phyloP scores from a whole-genome alignment of 106 monocot species.

The Vanilla planifolia region DNA sequence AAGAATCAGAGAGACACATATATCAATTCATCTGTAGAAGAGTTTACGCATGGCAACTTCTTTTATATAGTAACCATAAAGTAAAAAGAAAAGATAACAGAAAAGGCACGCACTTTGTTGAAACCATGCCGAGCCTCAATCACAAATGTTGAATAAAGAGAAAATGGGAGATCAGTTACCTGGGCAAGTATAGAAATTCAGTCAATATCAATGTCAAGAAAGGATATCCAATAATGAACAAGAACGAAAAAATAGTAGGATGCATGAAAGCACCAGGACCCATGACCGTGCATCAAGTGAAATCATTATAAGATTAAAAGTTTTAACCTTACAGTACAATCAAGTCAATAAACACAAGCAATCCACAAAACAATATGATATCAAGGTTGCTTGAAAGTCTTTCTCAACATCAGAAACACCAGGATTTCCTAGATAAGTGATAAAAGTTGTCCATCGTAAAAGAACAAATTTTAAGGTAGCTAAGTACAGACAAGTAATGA shows the following conservation, averaged over 20 bases:
- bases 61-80: background rate
- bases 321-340: too few species aligned
- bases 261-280: background rate
- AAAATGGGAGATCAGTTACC: slow-evolving; percentile 95
- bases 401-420: too few species aligned
- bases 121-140: slow-evolving; percentile 96
- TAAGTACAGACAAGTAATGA: too few species aligned
- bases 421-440: too few species aligned
- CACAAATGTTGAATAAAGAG: slow-evolving; percentile 94
- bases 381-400: too few species aligned
- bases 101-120: slow-evolving; percentile 64
- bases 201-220: background rate
- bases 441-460: too few species aligned
- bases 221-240: background rate
- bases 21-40: background rate
- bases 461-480: too few species aligned
- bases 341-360: too few species aligned
- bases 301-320: too few species aligned
- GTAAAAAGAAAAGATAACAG: background rate
- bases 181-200: slow-evolving; percentile 24
- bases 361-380: too few species aligned
- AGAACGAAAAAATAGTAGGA: background rate
- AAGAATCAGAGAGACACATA: background rate
- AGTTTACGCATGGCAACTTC: background rate
- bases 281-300: too few species aligned